Evolutionary conservation across 495 filamentous ascomycete species (phyloP), one percentile per base, ranked within the genome.

Genomic region (Hypoxylon trugodes): DNA sequence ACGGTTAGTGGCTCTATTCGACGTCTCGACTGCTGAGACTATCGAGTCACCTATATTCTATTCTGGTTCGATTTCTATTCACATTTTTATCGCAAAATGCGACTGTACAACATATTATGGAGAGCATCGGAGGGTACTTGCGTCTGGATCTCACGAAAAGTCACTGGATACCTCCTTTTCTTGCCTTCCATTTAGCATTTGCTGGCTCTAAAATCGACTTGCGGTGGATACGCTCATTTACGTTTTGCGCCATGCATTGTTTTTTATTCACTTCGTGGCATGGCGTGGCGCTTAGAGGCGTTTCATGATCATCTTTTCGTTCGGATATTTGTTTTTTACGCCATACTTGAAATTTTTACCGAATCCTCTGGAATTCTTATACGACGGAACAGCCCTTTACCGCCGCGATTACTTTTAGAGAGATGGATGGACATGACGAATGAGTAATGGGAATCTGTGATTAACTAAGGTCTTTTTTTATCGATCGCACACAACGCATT

Each of bases 341-440:
- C 37, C 48, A 50, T 35, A 43, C 18, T 24, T 16, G 7, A 6
- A 35, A 42, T 28, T 47, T 61, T 49, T n/a, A n/a, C n/a, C n/a
- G n/a, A n/a, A n/a, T n/a, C n/a, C n/a, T n/a, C n/a, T n/a, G n/a
- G n/a, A n/a, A n/a, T n/a, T n/a, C n/a, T 37, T 40, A 55, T 52
- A 56, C 43, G 54, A 56, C 19, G 42, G 12, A 49, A 22, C 28
- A 53, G 48, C 41, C 43, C 6, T 32, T 13, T 9, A 41, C 36
- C 60, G 37, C 25, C 43, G 43, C 2, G 5, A 3, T 7, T 21
- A 16, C n/a, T 37, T 63, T 22, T 69, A 64, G 60, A 68, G 65
- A 65, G 69, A 66, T 53, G 69, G 69, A 52, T 33, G 69, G 69
- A 52, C 37, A 72, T 42, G 69, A 72, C 48, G 69, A 61, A 68